Conservation (phyloP, 73 alveolate species). For the Paraurostyla sp. region DNA sequence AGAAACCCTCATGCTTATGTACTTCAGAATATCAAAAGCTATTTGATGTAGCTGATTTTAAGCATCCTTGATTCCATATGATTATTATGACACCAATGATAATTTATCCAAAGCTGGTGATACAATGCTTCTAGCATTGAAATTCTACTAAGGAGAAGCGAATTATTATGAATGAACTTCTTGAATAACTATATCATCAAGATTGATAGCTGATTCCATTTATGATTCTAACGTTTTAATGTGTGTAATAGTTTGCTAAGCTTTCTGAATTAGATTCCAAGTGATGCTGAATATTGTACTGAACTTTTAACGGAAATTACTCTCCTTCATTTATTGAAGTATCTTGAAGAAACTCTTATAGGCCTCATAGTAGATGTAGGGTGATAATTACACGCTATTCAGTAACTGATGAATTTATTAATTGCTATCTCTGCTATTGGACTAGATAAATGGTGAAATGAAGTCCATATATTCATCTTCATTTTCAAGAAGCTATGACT, state of each 20-base stretch:
- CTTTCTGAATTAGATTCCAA: not conserved
- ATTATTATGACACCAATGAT: not conserved
- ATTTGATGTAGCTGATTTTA: not conserved
- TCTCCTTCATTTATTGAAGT: constrained; percentile 28
- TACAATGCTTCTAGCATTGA: not conserved
- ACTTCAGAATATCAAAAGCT: constrained; percentile 15
- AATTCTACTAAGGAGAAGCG: not conserved
- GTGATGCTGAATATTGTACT: not conserved
- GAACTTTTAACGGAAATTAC: constrained; percentile 15
- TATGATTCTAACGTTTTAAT: constrained; percentile 4
- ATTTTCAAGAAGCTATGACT: constrained; percentile 10
- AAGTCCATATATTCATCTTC: constrained; percentile 38
- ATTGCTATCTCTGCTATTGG: not conserved
- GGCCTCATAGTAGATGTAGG: constrained; percentile 18
- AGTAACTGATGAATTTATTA: not conserved
- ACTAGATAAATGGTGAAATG: not conserved
- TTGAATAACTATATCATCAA: not conserved
- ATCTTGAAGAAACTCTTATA: constrained; percentile 12
- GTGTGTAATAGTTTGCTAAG: not conserved
- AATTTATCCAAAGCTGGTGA: not conserved
- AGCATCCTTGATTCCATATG: not conserved
- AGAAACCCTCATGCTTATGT: constrained; percentile 44
- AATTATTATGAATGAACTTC: not conserved
- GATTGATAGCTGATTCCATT: constrained; percentile 7
- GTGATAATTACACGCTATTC: not conserved